Percentiles rank a stretch among this genome's conserved stretches.
phyloP scores from a whole-genome alignment of 2,329 filamentous ascomycete species.

The Erysiphe pulchra region DNA sequence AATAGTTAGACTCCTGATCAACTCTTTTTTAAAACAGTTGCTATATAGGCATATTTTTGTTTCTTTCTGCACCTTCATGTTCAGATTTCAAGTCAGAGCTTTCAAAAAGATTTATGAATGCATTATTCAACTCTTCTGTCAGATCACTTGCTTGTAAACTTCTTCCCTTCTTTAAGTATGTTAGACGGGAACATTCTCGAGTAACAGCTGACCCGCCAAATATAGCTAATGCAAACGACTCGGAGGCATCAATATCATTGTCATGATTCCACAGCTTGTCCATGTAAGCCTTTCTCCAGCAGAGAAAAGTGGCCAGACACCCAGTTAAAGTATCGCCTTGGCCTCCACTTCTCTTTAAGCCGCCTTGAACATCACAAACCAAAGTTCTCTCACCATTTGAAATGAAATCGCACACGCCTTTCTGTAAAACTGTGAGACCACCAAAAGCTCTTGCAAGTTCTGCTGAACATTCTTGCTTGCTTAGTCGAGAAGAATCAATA shows the following conservation, averaged over 20 bases:
- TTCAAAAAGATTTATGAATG: conserved; percentile 60
- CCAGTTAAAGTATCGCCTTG: conserved; percentile 93
- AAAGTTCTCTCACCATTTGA: conserved; percentile 56
- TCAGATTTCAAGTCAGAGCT: conserved; percentile 11
- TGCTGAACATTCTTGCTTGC: conserved; percentile 25
- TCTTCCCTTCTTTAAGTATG: conserved; percentile 64
- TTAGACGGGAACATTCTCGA: conserved; percentile 64
- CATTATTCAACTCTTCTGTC: conserved; percentile 65
- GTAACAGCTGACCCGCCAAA: conserved; percentile 76
- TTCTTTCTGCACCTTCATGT: too few relatives aligned
- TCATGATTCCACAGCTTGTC: conserved; percentile 52
- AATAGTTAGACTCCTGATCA: too few relatives aligned
- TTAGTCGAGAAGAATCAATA: conserved; percentile 26
- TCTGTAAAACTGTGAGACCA: conserved; percentile 78
- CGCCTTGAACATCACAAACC: conserved; percentile 52
- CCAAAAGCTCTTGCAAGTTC: conserved; percentile 48
- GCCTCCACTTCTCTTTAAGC: conserved; percentile 71
- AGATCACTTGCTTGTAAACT: conserved; percentile 82
- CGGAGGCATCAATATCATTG: conserved; percentile 22
- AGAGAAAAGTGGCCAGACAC: conserved; percentile 64
- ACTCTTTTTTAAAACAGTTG: too few relatives aligned
- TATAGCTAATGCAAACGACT: conserved; percentile 51
- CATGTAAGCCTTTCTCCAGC: conserved; percentile 68
- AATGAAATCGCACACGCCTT: conserved; percentile 61
- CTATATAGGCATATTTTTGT: too few relatives aligned